Conservation (phyloP, 805 yeast genomes). For the Kluyveromyces siamensis region DNA sequence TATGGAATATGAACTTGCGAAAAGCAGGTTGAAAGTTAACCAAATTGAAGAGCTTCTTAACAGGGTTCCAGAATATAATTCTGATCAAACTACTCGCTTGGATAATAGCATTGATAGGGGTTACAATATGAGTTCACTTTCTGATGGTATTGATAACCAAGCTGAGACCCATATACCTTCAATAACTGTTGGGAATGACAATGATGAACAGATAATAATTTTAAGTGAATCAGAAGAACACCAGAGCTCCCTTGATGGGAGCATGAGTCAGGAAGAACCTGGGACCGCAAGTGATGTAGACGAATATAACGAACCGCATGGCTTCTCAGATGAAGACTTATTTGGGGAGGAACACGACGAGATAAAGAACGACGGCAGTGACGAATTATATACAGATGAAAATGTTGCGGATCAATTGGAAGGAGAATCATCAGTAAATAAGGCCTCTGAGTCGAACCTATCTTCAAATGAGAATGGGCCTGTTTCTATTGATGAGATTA, state of each 20-base stretch:
- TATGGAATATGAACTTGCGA: constrained; percentile 6
- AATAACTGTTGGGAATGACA: neutral
- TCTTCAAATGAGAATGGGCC: neutral
- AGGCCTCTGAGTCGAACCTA: neutral
- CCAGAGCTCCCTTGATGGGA: neutral
- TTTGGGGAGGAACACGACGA: neutral
- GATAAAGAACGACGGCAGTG: too few species aligned
- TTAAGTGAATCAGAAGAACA: constrained; percentile 1
- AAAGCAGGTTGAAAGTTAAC: neutral
- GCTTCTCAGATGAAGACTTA: neutral
- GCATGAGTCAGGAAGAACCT: neutral
- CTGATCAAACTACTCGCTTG: neutral
- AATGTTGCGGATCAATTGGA: too few species aligned
- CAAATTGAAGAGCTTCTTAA: constrained; percentile 3
- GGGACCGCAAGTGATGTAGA: neutral
- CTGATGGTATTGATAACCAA: neutral
- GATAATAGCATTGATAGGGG: neutral
- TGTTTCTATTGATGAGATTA: too few species aligned
- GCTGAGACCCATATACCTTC: neutral
- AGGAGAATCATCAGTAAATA: neutral
- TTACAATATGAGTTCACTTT: neutral
- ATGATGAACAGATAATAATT: neutral
- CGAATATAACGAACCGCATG: neutral
- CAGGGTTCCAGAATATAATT: constrained; percentile 2
- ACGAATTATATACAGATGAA: too few species aligned